Evolutionary conservation across 192 early-diverging fungal genomes (phyloP).

Genomic region (Coemansia erecta): DNA sequence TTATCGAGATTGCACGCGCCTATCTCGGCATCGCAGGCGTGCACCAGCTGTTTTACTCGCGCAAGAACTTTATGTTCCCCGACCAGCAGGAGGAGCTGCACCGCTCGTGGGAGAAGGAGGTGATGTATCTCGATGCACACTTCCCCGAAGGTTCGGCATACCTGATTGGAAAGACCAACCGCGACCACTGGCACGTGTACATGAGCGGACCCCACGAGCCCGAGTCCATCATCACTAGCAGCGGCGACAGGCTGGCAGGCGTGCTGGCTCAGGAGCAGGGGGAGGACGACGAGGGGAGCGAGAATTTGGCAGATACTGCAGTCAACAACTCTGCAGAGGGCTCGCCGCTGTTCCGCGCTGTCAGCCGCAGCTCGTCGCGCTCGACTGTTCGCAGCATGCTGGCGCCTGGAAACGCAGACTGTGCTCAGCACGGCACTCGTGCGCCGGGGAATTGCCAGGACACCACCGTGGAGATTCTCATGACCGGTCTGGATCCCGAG

Average conservation of each 20-base stretch:
- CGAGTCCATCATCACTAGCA: not conserved
- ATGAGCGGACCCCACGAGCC: conserved; percentile 65
- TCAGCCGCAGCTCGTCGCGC: conserved; percentile 46
- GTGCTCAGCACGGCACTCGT: not conserved
- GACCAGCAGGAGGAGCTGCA: conserved; percentile 86
- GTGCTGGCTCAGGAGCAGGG: not conserved
- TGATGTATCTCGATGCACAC: conserved; percentile 64
- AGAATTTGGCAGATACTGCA: conserved; percentile 13
- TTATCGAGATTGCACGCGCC: conserved; percentile 77
- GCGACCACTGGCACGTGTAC: conserved; percentile 97
- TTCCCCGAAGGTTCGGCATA: conserved; percentile 81
- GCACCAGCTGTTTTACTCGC: conserved; percentile 89
- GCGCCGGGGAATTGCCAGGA: conserved; percentile 53
- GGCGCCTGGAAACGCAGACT: not conserved
- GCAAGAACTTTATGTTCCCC: conserved; percentile 97
- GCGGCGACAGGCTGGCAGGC: not conserved
- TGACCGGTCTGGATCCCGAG: conserved; percentile 84
- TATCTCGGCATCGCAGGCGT: conserved; percentile 56
- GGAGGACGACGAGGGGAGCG: conserved; percentile 1
- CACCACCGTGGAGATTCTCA: conserved; percentile 93
- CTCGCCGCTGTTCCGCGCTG: conserved; percentile 24
- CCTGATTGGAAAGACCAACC: conserved; percentile 89
- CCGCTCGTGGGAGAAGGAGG: conserved; percentile 90
- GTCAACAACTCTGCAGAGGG: conserved; percentile 34
- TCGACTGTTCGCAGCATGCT: conserved; percentile 27